Evolutionary conservation across 495 filamentous ascomycete genomes (phyloP).

Genomic region (Daldinia loculata): DNA sequence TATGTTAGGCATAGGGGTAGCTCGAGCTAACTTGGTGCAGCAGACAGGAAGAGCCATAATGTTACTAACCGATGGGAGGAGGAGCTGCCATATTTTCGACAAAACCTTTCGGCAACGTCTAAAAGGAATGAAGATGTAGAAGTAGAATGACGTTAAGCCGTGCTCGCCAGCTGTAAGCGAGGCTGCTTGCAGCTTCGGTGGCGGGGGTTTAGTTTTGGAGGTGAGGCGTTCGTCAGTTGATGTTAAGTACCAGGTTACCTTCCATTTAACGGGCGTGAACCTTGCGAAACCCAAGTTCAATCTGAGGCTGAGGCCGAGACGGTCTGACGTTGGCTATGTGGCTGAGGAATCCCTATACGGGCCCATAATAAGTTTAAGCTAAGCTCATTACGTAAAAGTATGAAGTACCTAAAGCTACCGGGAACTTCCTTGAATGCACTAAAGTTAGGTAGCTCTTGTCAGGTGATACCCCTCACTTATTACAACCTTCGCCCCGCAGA

Average conservation of each 20-base stretch:
- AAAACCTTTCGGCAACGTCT: conserved; percentile 4
- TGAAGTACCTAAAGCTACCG: too few relatives aligned
- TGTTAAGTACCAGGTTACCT: not conserved
- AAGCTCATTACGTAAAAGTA: too few relatives aligned
- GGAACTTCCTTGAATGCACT: too few relatives aligned
- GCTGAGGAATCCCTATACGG: not conserved
- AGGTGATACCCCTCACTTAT: conserved; percentile 1
- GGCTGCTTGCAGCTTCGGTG: conserved; percentile 24
- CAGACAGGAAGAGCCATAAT: not conserved
- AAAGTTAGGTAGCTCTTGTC: not conserved
- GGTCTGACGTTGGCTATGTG: conserved; percentile 2
- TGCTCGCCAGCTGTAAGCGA: conserved; percentile 16
- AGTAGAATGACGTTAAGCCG: not conserved
- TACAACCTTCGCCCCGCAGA: not conserved
- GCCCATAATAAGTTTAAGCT: too few relatives aligned
- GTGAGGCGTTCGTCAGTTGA: conserved; percentile 35
- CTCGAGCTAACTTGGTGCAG: not conserved
- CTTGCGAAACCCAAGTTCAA: not conserved
- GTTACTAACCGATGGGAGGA: conserved; percentile 22
- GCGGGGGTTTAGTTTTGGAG: conserved; percentile 29
- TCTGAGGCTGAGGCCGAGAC: conserved; percentile 1
- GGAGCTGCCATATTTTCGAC: conserved; percentile 43
- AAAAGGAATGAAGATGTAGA: not conserved
- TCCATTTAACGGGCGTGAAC: conserved; percentile 1
- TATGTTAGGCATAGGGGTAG: conserved; percentile 17